A percentile compares a stretch with the other conserved stretches of the same genome.
These are phyloP conservation scores for Aaosphaeria arxii DNA, from an alignment of 2,329 filamentous ascomycete genomes.

Conservation along the genomic window DNA sequence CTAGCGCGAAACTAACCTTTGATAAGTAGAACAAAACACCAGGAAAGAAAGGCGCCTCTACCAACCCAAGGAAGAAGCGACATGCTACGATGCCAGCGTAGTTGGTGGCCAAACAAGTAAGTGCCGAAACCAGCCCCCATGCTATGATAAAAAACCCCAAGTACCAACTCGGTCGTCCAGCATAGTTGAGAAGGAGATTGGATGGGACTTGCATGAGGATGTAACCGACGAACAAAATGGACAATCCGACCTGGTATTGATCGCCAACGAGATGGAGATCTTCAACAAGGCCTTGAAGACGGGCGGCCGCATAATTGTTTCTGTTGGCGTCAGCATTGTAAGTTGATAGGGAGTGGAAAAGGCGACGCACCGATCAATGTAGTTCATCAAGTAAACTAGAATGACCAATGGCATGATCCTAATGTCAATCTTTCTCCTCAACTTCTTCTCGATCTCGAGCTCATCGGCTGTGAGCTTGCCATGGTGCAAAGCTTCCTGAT, in stretches of 20 bases:
- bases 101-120: conserved; percentile 39
- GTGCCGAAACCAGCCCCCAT: conserved; percentile 35
- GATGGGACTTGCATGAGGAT: conserved; percentile 59
- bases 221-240: conserved; percentile 15
- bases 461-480: conserved; percentile 59
- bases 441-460: conserved; percentile 53
- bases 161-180: conserved; percentile 52
- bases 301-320: conserved; percentile 9
- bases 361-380: conserved; percentile 2
- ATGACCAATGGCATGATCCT: conserved; percentile 4
- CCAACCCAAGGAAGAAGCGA: not conserved
- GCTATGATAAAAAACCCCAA: conserved; percentile 45
- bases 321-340: conserved; percentile 30
- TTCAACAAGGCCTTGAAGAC: not conserved
- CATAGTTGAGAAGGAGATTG: conserved; percentile 51
- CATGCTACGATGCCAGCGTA: not conserved
- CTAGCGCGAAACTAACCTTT: not conserved
- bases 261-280: not conserved
- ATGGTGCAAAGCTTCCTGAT: too few species aligned
- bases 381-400: conserved; percentile 3
- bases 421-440: conserved; percentile 3
- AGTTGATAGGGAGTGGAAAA: conserved; percentile 8
- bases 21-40: conserved; percentile 21
- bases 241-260: conserved; percentile 1
- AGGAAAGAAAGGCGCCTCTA: conserved; percentile 13